Evolutionary conservation across 2,329 filamentous ascomycete species (phyloP), one percentile per base, ranked within the genome.

Genomic region (Blastomyces emzantsi): DNA sequence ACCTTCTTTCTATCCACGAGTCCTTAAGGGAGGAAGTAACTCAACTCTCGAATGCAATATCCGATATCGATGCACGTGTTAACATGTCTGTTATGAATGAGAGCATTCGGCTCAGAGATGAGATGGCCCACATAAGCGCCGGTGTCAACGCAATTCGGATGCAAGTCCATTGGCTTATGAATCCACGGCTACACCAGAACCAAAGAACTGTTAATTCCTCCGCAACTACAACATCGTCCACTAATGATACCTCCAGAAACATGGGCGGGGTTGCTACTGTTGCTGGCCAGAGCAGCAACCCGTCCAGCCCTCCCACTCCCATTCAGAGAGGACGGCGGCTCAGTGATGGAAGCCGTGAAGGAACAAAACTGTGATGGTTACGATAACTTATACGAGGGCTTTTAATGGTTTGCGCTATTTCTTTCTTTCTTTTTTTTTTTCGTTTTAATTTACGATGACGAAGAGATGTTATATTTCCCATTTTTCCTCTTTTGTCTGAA

Each of bases 71-170:
- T 66, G 83, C 82, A 57, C 81, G 84, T 45, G 81, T 83, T 47
- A 85, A 79, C 71, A 85, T 87, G 83, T 81, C 84, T 64, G 81
- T 85, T 51, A 80, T 87, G 75, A 87, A 86, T 68, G 85, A 87
- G 70, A 84, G 80, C 57, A 77, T 86, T 41, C 82, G 84, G 3
- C 79, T 82, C 60, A 84, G 85, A 65, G 85, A 87, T 67, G 84
- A 87, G 64, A 81, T 87, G 75, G 78, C 84, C 13, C 84, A 85
- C 69, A 81, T 83, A 8, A 85, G 83, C 65, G 83, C 84, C 2
- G 84, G 83, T 49, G 78, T 87, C 55, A 83, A 80, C 67, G 81
- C 79, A 19, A 79, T 86, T 66, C 79, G 82, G 62, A 80, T 85
- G 76, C 85, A 87, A 68, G 77, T 87, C 28, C 83, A 86, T 61